Conservation (phyloP, 1,284 basidiomycete genomes). For the Xerocomus minutiporus region DNA sequence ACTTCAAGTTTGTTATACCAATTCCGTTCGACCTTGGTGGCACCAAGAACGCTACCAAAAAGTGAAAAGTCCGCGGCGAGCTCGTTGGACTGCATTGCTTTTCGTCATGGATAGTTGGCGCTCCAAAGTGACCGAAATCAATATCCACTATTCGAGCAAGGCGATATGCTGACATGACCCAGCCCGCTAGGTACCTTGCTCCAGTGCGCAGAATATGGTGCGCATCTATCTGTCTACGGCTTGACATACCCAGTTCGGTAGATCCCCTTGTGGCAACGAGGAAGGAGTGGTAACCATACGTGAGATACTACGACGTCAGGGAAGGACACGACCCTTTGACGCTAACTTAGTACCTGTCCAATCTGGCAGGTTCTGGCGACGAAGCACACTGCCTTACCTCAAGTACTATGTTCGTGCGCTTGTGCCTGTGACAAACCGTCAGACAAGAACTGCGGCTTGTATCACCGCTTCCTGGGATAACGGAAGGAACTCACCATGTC, state of each 20-base stretch:
- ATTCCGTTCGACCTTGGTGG: neutral
- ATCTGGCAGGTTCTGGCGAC: slow-evolving; percentile 5
- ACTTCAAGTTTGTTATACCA: neutral
- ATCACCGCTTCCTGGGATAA: slow-evolving; percentile 14
- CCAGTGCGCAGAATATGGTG: neutral
- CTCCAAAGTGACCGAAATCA: neutral
- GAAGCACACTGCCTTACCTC: slow-evolving; percentile 6
- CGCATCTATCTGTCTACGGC: neutral
- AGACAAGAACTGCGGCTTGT: slow-evolving; percentile 10
- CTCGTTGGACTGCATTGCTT: neutral
- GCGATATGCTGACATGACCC: neutral
- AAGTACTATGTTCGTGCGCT: neutral
- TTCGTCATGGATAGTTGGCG: neutral
- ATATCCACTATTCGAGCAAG: slow-evolving; percentile 4
- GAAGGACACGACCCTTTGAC: slow-evolving; percentile 8
- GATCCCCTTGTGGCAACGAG: slow-evolving; percentile 7
- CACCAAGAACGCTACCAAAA: neutral
- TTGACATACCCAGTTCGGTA: neutral
- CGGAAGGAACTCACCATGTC: slow-evolving; percentile 6
- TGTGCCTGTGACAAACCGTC: slow-evolving; percentile 11
- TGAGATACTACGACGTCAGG: neutral
- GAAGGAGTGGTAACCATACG: neutral
- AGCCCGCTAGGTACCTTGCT: neutral
- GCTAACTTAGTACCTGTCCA: neutral
- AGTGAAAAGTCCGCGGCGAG: neutral